Conservation (phyloP, 2,329 filamentous ascomycete genomes). For the Cladophialophora bantiana region DNA sequence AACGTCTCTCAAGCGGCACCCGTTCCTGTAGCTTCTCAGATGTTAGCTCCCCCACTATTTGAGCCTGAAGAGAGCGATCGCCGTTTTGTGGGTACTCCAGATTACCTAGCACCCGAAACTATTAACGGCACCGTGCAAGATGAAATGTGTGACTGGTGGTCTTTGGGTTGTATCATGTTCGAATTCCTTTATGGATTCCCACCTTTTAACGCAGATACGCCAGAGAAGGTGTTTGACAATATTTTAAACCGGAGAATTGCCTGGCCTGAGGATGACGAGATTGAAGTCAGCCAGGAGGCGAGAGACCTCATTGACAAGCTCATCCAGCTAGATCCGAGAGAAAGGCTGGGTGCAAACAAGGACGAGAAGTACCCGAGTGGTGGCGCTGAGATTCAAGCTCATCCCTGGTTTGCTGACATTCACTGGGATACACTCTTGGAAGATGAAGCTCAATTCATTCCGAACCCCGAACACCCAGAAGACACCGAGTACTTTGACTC, state of each 20-base stretch:
- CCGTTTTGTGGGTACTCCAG: constrained; percentile 93
- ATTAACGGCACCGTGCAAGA: constrained; percentile 95
- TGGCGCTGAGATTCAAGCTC: constrained; percentile 87
- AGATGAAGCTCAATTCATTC: constrained; percentile 94
- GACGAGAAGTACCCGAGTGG: constrained; percentile 83
- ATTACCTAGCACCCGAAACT: constrained; percentile 96
- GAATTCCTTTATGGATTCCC: constrained; percentile 94
- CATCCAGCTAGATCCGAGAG: constrained; percentile 80
- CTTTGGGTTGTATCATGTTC: constrained; percentile 96
- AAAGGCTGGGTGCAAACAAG: constrained; percentile 83
- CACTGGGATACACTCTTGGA: constrained; percentile 93
- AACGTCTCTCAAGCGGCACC: constrained; percentile 49
- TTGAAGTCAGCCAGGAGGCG: constrained; percentile 79
- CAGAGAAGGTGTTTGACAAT: constrained; percentile 95
- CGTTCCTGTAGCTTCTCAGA: constrained; percentile 63
- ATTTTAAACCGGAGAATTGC: constrained; percentile 88
- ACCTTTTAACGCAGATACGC: constrained; percentile 88
- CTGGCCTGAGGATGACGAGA: constrained; percentile 86
- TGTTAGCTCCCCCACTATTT: constrained; percentile 92
- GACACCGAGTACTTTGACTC: constrained; percentile 98
- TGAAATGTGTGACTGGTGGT: constrained; percentile 99
- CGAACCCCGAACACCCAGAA: constrained; percentile 89
- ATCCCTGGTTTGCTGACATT: constrained; percentile 85
- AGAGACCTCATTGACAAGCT: constrained; percentile 94
- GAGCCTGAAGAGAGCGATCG: constrained; percentile 93